Conservation (phyloP, 2,329 filamentous ascomycete genomes). For the Talaromyces atroroseus region DNA sequence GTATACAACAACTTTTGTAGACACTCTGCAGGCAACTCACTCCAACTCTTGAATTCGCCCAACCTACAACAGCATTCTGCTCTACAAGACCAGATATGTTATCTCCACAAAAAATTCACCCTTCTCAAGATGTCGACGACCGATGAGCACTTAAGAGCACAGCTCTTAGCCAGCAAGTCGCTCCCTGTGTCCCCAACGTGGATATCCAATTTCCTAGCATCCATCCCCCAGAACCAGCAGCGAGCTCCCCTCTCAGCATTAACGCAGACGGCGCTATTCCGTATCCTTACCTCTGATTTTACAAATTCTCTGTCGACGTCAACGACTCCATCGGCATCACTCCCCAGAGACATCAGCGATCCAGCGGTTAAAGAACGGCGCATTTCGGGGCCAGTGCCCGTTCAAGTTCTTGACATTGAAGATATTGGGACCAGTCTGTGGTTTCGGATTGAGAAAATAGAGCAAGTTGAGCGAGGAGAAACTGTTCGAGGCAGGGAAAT, state of each 20-base stretch:
- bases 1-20: neutral
- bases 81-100: neutral
- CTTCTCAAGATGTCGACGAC: constrained; percentile 21
- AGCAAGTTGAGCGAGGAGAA: constrained; percentile 47
- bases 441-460: constrained; percentile 75
- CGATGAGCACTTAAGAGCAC: constrained; percentile 39
- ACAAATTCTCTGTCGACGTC: constrained; percentile 51
- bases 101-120: neutral
- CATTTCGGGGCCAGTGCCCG: constrained; percentile 59
- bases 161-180: constrained; percentile 50
- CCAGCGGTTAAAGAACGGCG: constrained; percentile 50
- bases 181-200: constrained; percentile 55
- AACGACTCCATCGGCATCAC: constrained; percentile 39
- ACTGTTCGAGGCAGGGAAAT: constrained; percentile 68
- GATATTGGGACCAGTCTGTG: constrained; percentile 75
- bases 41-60: neutral
- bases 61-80: neutral
- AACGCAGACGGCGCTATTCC: constrained; percentile 72
- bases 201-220: constrained; percentile 58
- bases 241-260: constrained; percentile 62
- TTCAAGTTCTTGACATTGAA: constrained; percentile 82
- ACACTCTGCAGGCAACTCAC: neutral
- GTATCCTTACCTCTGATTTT: constrained; percentile 73
- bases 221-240: constrained; percentile 47
- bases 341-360: constrained; percentile 56